These are phyloP conservation scores for Wickerhamia fluorescens DNA, from an alignment of 805 yeast genomes.

Conservation along the genomic window DNA sequence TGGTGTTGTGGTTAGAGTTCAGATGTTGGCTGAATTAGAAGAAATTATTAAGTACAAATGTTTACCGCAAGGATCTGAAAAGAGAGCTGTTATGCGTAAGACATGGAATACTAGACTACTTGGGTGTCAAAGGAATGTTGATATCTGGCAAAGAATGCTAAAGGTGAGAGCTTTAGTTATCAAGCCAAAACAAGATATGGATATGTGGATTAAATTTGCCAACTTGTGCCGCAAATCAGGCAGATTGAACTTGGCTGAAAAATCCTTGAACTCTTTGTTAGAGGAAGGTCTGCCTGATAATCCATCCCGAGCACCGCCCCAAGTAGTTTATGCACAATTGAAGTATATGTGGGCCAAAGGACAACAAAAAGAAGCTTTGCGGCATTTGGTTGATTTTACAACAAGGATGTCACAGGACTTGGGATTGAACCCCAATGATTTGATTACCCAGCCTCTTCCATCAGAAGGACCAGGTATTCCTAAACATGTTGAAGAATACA, in stretches of 20 bases:
- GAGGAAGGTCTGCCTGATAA: conserved; percentile 63
- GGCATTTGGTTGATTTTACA: conserved; percentile 83
- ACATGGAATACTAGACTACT: conserved; percentile 91
- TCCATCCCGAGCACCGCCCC: conserved; percentile 85
- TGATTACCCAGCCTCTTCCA: conserved; percentile 81
- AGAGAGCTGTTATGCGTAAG: conserved; percentile 68
- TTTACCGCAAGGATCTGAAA: conserved; percentile 76
- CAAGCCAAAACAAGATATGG: conserved; percentile 93
- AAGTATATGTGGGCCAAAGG: conserved; percentile 97
- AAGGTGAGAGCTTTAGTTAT: conserved; percentile 90
- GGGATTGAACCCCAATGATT: conserved; percentile 79
- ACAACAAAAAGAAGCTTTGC: conserved; percentile 76
- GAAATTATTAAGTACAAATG: conserved; percentile 88
- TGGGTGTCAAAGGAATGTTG: conserved; percentile 95
- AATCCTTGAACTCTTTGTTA: conserved; percentile 71
- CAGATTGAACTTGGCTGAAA: conserved; percentile 85
- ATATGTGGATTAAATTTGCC: conserved; percentile 97
- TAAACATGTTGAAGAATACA: conserved; percentile 73
- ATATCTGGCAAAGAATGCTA: conserved; percentile 96
- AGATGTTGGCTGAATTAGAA: conserved; percentile 94
- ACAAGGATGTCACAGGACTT: conserved; percentile 84
- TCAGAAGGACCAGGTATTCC: conserved; percentile 63
- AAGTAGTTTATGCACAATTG: conserved; percentile 93
- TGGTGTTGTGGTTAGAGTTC: conserved; percentile 93
- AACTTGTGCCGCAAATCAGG: conserved; percentile 93